Evolutionary conservation across 2,329 filamentous ascomycete genomes (phyloP).

Genomic region (Pseudogymnoascus sp.): DNA sequence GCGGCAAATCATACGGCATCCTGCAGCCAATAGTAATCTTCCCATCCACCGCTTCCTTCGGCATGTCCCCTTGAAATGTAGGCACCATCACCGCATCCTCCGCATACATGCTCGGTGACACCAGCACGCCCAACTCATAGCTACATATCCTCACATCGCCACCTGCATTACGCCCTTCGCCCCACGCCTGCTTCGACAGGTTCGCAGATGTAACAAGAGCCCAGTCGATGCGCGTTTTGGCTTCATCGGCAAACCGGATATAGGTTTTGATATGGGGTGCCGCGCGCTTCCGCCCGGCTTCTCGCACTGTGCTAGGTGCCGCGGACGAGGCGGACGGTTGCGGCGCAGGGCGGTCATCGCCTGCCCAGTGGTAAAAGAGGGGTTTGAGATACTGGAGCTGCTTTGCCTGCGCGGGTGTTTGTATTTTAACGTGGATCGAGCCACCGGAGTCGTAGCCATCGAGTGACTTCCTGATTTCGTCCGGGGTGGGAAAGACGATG

Average conservation of each 20-base stretch:
- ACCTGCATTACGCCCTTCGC: slow-evolving; percentile 48
- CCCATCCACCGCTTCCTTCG: slow-evolving; percentile 27
- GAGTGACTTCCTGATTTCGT: slow-evolving; percentile 68
- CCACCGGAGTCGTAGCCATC: slow-evolving; percentile 71
- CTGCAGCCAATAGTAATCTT: slow-evolving; percentile 56
- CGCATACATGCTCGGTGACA: slow-evolving; percentile 63
- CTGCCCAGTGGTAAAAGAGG: slow-evolving; percentile 69
- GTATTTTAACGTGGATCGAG: slow-evolving; percentile 76
- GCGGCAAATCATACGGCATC: slow-evolving; percentile 75
- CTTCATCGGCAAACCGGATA: slow-evolving; percentile 49
- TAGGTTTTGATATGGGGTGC: slow-evolving; percentile 91
- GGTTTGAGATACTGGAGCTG: slow-evolving; percentile 68
- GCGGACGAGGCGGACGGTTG: slow-evolving; percentile 10
- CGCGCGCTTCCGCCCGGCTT: slow-evolving; percentile 59
- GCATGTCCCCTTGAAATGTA: slow-evolving; percentile 56
- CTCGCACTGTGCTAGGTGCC: slow-evolving; percentile 22
- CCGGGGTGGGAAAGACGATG: slow-evolving; percentile 72
- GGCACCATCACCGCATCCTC: slow-evolving; percentile 53
- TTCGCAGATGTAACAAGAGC: slow-evolving; percentile 87
- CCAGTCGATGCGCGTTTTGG: slow-evolving; percentile 60
- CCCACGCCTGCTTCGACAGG: slow-evolving; percentile 84
- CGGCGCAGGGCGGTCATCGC: slow-evolving; percentile 36
- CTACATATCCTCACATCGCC: slow-evolving; percentile 66
- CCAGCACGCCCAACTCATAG: slow-evolving; percentile 75
- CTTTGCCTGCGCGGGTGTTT: slow-evolving; percentile 61